Evolutionary conservation across 306 rosid genomes (phyloP), one percentile per base, ranked within the genome.

Genomic region (Fragaria vesca): DNA sequence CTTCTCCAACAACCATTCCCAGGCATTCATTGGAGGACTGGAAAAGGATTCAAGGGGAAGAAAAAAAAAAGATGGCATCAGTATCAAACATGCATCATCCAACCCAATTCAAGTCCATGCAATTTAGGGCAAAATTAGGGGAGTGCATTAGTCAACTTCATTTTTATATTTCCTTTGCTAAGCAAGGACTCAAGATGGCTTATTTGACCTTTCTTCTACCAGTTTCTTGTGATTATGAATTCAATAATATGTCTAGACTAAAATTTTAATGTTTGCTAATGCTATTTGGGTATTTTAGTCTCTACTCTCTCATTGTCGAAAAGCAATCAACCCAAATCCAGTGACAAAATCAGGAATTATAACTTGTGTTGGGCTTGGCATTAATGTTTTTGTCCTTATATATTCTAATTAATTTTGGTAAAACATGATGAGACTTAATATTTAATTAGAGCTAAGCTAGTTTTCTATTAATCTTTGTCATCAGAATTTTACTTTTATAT

Each of bases 31-130:
- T 36, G 48, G 71, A 66, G 71, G 3, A 66, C 18, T 66, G 45
- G n/a, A 63, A 63, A 30, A 30, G 69, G 21, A 30, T 15, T 30
- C 42, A 15, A 63, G 10, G 28, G 70, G 10, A 66, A 17, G 26
- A 38, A 38, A 18, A 66, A 66, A 36, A 18, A 66, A 66, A 18
- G 71, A 66, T 38, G 48, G 71, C 6, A 18, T 66, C 8, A 15
- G 69, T 12, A 63, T 32, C 69, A 63, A 38, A 40, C 72, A 43
- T 11, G 34, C 36, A 68, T 68, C 72, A 42, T 42, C 17, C 69
- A 63, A 15, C 54, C 51, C 18, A 58, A 16, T 21, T 26, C 20
- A 26, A 38, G 1, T 66, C 7, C 10, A 38, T 57, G 40, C 67
- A 55, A 73, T 47, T 38, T 70, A 12, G 24, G 54, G 45, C 13